phyloP scores from a whole-genome alignment of 1,139 yeast genomes.

The Geotrichum bryndzae region DNA sequence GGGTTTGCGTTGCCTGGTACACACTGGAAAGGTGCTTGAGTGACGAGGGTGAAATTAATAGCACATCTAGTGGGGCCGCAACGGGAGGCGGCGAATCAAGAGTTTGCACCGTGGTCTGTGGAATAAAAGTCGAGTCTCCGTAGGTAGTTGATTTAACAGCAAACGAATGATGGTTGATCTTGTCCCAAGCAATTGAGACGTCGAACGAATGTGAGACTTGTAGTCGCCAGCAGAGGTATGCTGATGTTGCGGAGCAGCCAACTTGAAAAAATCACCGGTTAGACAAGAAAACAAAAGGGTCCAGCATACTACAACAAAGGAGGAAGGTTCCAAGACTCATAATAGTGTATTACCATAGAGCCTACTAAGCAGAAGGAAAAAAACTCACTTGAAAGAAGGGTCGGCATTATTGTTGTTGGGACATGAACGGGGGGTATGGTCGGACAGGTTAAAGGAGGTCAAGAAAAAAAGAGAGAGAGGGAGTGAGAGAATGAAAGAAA shows the following conservation, averaged over 20 bases:
- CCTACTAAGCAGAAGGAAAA: slow-evolving; percentile 18
- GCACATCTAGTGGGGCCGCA: slow-evolving; percentile 23
- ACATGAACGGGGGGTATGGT: not conserved
- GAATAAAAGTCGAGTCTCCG: slow-evolving; percentile 22
- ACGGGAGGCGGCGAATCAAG: slow-evolving; percentile 8
- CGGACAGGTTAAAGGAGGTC: too few species aligned
- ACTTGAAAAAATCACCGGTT: slow-evolving; percentile 15
- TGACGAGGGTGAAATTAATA: slow-evolving; percentile 28
- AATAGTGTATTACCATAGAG: not conserved
- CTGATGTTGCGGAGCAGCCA: slow-evolving; percentile 26
- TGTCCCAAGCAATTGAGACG: slow-evolving; percentile 25
- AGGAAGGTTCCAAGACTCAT: not conserved
- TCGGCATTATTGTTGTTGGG: not conserved
- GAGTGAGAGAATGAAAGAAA: not conserved
- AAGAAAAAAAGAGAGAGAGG: too few species aligned
- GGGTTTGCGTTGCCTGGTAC: slow-evolving; percentile 7
- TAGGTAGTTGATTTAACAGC: slow-evolving; percentile 24
- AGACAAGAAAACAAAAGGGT: not conserved
- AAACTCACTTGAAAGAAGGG: slow-evolving; percentile 25
- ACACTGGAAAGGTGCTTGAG: slow-evolving; percentile 24
- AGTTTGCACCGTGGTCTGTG: slow-evolving; percentile 2
- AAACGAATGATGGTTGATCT: slow-evolving; percentile 4
- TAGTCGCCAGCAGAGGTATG: slow-evolving; percentile 26
- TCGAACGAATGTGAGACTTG: slow-evolving; percentile 20
- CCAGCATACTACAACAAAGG: not conserved